Evolutionary conservation across 208 protist species (phyloP).

Genomic region (Leptomonas pyrrhocoris): DNA sequence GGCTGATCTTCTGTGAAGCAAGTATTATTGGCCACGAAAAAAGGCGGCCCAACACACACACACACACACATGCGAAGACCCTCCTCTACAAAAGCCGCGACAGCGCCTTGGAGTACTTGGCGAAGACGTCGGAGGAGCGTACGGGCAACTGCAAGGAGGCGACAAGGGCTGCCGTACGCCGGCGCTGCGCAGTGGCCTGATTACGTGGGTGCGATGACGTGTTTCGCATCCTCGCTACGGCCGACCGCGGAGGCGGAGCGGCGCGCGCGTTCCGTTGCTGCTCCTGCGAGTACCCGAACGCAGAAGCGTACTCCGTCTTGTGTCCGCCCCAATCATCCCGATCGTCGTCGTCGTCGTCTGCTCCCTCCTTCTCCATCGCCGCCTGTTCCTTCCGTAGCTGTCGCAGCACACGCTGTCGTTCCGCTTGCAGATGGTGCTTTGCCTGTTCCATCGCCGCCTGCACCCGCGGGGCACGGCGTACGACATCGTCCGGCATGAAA

Average conservation of each 20-base stretch:
- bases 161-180: not conserved
- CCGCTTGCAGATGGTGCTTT: conserved; percentile 28
- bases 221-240: not conserved
- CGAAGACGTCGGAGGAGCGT: conserved; percentile 36
- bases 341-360: not conserved
- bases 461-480: conserved; percentile 47
- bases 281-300: too few species aligned
- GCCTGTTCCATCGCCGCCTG: conserved; percentile 31
- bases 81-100: conserved; percentile 30
- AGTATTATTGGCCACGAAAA: too few species aligned
- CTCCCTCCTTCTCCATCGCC: not conserved
- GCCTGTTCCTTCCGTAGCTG: too few species aligned
- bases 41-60: conserved; percentile 19
- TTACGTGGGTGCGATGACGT: not conserved
- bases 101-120: conserved; percentile 27
- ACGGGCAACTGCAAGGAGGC: conserved; percentile 19
- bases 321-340: not conserved
- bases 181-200: not conserved
- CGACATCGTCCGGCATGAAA: conserved; percentile 44
- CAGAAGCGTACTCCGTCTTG: too few species aligned
- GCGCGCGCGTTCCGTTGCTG: too few species aligned
- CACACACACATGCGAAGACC: conserved; percentile 4
- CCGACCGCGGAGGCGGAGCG: conserved; percentile 2
- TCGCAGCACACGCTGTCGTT: too few species aligned
- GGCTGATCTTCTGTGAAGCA: too few species aligned